phyloP scores from a whole-genome alignment of 2,329 filamentous ascomycete genomes.

The Penicillium aurantiogriseum region DNA sequence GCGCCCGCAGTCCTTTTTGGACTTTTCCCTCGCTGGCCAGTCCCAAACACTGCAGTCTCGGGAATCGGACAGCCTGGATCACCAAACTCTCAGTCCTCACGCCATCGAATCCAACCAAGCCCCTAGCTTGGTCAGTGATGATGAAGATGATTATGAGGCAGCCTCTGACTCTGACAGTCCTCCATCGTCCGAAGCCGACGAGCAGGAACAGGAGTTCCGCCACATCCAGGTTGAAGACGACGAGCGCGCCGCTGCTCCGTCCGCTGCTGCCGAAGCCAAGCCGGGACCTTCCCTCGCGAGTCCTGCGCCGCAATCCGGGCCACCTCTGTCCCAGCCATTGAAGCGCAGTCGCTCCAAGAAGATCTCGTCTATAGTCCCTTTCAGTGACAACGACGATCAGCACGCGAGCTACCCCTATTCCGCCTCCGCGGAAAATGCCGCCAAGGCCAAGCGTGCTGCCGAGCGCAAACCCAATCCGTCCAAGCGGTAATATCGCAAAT shows the following conservation, averaged over 20 bases:
- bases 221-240: constrained; percentile 49
- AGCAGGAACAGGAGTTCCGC: constrained; percentile 52
- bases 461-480: constrained; percentile 24
- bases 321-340: constrained; percentile 32
- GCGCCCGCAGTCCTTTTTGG: constrained; percentile 25
- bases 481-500: constrained; percentile 7
- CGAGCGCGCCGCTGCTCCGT: constrained; percentile 39
- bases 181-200: constrained; percentile 49
- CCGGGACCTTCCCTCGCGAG: constrained; percentile 33
- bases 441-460: constrained; percentile 29
- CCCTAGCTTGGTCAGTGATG: constrained; percentile 76
- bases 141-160: constrained; percentile 68
- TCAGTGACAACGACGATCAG: constrained; percentile 35
- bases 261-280: constrained; percentile 36
- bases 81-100: constrained; percentile 64
- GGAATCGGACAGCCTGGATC: constrained; percentile 49
- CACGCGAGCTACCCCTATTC: constrained; percentile 39
- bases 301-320: constrained; percentile 26
- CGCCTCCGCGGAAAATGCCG: constrained; percentile 32
- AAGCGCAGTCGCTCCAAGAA: constrained; percentile 34
- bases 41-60: constrained; percentile 12
- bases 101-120: constrained; percentile 72
- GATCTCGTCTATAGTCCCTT: constrained; percentile 27
- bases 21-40: constrained; percentile 48
- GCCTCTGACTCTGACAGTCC: constrained; percentile 63